phyloP scores from a whole-genome alignment of 345 rosid genomes.

The Salix exigua region DNA sequence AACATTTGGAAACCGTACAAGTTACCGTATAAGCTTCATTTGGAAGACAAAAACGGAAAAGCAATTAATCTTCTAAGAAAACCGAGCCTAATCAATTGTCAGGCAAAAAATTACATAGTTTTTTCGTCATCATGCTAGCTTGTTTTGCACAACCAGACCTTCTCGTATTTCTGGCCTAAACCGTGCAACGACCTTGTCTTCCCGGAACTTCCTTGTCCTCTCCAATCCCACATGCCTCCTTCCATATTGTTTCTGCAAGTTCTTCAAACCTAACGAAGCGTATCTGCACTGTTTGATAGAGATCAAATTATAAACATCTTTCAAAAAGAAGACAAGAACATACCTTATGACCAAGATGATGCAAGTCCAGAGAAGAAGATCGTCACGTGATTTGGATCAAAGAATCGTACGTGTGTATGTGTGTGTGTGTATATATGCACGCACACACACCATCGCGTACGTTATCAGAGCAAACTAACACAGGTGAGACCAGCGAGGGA shows the following conservation, averaged over 20 bases:
- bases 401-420: background rate
- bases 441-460: too few species aligned
- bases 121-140: too few species aligned
- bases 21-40: too few species aligned
- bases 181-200: conserved; percentile 35
- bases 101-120: too few species aligned
- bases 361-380: background rate
- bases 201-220: conserved; percentile 25
- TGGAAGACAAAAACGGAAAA: too few species aligned
- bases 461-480: background rate
- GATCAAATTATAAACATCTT: background rate
- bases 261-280: background rate
- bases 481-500: background rate
- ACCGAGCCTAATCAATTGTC: too few species aligned
- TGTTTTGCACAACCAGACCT: too few species aligned
- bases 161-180: background rate
- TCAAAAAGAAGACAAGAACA: background rate
- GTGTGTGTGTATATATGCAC: too few species aligned
- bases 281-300: background rate
- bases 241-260: background rate
- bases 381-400: background rate
- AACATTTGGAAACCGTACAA: too few species aligned
- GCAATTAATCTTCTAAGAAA: too few species aligned
- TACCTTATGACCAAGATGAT: background rate
- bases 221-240: background rate